phyloP scores from a whole-genome alignment of 1,139 yeast species.

The Arxiozyma slooffiae region DNA sequence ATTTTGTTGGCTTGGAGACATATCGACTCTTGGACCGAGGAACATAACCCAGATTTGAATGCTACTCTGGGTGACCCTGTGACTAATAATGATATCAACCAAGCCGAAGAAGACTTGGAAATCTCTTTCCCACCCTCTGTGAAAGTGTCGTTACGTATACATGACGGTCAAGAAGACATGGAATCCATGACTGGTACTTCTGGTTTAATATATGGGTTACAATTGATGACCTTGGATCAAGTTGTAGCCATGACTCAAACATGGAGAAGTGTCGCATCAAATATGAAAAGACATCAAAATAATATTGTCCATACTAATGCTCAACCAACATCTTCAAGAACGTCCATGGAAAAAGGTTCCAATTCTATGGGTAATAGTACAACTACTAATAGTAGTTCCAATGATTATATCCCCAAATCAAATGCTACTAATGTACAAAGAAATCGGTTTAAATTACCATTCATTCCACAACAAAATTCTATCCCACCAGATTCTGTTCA shows the following conservation, averaged over 20 bases:
- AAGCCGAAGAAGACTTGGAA: conserved; percentile 56
- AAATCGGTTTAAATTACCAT: conserved; percentile 29
- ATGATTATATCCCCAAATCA: conserved; percentile 4
- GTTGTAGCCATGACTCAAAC: conserved; percentile 53
- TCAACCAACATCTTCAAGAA: not conserved
- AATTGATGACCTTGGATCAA: conserved; percentile 56
- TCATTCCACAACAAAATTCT: conserved; percentile 54
- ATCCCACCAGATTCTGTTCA: conserved; percentile 69
- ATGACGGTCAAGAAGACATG: conserved; percentile 59
- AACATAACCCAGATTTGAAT: conserved; percentile 46
- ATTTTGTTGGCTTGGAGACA: conserved; percentile 61
- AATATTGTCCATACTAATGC: not conserved
- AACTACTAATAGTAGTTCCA: not conserved
- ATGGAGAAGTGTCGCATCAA: conserved; percentile 57
- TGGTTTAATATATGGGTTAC: conserved; percentile 56
- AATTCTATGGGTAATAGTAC: conserved; percentile 3
- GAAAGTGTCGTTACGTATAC: conserved; percentile 47
- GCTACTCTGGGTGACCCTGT: conserved; percentile 55
- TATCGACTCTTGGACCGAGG: conserved; percentile 51
- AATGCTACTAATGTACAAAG: not conserved
- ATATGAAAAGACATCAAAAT: conserved; percentile 30
- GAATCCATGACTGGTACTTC: conserved; percentile 43
- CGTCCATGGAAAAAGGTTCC: conserved; percentile 1
- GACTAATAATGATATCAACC: conserved; percentile 50
- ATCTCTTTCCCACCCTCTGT: conserved; percentile 52